Percentiles rank a stretch among this genome's conserved stretches.
Evolutionary conservation across 495 filamentous ascomycete species (phyloP).

Genomic region (Penicillium antarcticum): DNA sequence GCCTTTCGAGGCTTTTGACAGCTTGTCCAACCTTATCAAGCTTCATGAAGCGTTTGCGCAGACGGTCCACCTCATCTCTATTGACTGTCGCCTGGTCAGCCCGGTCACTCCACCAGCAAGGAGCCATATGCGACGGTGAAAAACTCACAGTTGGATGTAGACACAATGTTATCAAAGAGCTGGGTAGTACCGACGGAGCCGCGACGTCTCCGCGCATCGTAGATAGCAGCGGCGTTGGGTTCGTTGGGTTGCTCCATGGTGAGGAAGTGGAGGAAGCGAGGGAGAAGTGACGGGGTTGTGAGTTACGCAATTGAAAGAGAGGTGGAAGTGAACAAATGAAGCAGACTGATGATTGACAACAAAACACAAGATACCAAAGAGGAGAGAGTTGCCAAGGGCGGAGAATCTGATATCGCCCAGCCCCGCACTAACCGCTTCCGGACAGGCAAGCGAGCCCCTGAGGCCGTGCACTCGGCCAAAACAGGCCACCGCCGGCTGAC

Average conservation of each 20-base stretch:
- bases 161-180: constrained; percentile 92
- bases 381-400: constrained; percentile 4
- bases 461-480: constrained; percentile 47
- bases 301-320: not conserved
- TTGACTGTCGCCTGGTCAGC: constrained; percentile 63
- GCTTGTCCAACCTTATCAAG: constrained; percentile 75
- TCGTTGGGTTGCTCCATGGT: constrained; percentile 35
- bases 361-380: not conserved
- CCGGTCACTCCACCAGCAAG: not conserved
- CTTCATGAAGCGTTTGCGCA: constrained; percentile 98
- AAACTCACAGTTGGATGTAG: constrained; percentile 86
- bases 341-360: not conserved
- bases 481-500: constrained; percentile 42
- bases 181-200: constrained; percentile 76
- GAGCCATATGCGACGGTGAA: not conserved
- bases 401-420: constrained; percentile 46
- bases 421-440: constrained; percentile 46
- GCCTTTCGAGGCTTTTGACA: not conserved
- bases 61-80: constrained; percentile 89
- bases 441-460: constrained; percentile 48
- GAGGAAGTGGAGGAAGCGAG: not conserved
- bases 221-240: constrained; percentile 50
- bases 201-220: constrained; percentile 45
- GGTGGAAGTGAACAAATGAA: not conserved
- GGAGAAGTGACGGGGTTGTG: not conserved